Evolutionary conservation across 140 eudicot genomes (phyloP).

Genomic region (Cichorium intybus): DNA sequence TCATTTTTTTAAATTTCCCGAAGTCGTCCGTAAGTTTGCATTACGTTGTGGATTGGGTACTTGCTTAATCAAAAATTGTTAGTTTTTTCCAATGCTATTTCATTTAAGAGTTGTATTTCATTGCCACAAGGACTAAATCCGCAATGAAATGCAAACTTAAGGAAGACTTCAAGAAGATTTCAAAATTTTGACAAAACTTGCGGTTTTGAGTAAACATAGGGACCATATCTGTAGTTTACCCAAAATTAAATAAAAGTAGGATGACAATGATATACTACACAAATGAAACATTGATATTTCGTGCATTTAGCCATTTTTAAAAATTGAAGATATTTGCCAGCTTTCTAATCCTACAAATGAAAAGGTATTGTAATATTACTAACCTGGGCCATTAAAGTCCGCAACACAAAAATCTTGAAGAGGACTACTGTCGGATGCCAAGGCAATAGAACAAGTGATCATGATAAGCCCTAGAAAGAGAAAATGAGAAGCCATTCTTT

Average conservation of each 20-base stretch:
- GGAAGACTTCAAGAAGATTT: too few species aligned
- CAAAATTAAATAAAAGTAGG: neutral
- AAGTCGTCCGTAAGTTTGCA: too few species aligned
- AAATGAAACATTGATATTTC: neutral
- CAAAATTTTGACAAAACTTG: too few species aligned
- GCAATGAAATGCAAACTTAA: too few species aligned
- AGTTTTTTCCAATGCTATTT: too few species aligned
- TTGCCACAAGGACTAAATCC: too few species aligned
- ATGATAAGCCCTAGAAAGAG: neutral
- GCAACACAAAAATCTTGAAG: constrained; percentile 35
- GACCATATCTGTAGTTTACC: too few species aligned
- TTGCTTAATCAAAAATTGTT: too few species aligned
- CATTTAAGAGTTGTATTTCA: too few species aligned
- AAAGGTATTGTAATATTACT: neutral
- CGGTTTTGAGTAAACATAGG: too few species aligned
- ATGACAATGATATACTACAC: neutral
- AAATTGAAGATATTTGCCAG: neutral
- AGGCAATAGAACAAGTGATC: constrained; percentile 1
- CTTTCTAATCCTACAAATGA: neutral
- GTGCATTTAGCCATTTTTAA: neutral
- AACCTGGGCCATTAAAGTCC: constrained; percentile 7
- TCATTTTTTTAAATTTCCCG: too few species aligned
- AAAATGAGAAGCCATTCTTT: neutral
- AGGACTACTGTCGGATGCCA: constrained; percentile 17
- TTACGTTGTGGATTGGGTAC: too few species aligned